Evolutionary conservation across 2,329 filamentous ascomycete species (phyloP), one percentile per base, ranked within the genome.

Genomic region (Purpureocillium lavendulum): DNA sequence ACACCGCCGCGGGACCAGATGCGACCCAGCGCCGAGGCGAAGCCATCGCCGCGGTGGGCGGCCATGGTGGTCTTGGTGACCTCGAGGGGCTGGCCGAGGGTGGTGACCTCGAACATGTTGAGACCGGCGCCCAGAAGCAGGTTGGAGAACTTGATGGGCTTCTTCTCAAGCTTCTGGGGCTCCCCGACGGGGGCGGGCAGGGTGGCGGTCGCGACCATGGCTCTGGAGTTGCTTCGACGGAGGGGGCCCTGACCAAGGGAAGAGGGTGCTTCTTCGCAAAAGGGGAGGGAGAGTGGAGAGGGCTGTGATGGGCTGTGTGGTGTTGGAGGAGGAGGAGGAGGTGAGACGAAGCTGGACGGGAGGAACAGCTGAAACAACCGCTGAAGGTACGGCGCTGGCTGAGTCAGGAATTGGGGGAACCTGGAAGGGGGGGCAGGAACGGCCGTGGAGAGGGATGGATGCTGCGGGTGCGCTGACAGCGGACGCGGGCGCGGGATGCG

Each of bases 11-110:
- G 87, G 62, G 79, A 73, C 92, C 92, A 98, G 69, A 97, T 86
- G 64, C 87, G 82, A 59, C 71, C 68, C 61, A 97, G 80, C 60
- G 92, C 85, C 52, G 80, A 74, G 49, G 73, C 72, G 70, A 98
- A 92, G 66, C 80, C 82, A 65, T 97, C 90, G 57, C 79, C 76
- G 67, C 92, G 83, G 71, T 98, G 92, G 54, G 92, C 92, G 58
- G 92, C 92, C 87, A 98, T 97, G 66, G 92, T 97, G 59, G 92
- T 98, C 85, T 98, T 98, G 75, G 86, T 78, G 68, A 98, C 92
- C 77, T 98, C 92, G 65, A 98, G 77, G 52, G 92, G 92, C 78
- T 94, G 75, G 51, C 70, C 69, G 49, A 75, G 65, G 43, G 73
- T 75, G 49, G 72, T 77, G 60, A 84, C 73, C 80, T 96, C 89